A percentile compares a stretch with the other conserved stretches of the same genome.
phyloP scores from a whole-genome alignment of 495 filamentous ascomycete species.

The Cairneyella variabilis region DNA sequence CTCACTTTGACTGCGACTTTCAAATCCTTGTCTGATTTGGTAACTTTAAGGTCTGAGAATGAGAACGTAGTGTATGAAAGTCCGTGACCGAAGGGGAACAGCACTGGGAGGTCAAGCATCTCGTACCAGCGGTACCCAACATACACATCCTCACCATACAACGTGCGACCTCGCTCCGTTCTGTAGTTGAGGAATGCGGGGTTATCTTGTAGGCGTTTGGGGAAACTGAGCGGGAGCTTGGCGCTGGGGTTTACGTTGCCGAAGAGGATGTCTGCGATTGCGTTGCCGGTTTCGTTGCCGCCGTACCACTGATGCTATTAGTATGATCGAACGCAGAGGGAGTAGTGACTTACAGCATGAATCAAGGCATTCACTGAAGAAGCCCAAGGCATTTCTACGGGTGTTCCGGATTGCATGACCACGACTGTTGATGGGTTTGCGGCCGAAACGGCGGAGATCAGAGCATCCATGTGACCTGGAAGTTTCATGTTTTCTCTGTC shows the following conservation, averaged over 20 bases:
- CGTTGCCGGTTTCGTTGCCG: slow-evolving; percentile 63
- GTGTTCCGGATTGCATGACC: slow-evolving; percentile 56
- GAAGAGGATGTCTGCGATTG: slow-evolving; percentile 57
- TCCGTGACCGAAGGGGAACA: slow-evolving; percentile 76
- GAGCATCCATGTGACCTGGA: slow-evolving; percentile 47
- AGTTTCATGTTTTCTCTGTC: slow-evolving; percentile 40
- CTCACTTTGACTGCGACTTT: slow-evolving; percentile 60
- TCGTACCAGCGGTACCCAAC: slow-evolving; percentile 70
- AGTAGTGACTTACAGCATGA: neutral
- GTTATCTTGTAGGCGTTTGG: slow-evolving; percentile 63
- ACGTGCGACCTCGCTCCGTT: slow-evolving; percentile 30
- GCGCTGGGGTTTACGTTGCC: slow-evolving; percentile 63
- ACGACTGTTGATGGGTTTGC: slow-evolving; percentile 60
- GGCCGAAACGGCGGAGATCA: slow-evolving; percentile 53
- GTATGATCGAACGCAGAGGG: neutral
- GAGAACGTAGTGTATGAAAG: slow-evolving; percentile 75
- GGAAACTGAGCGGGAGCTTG: slow-evolving; percentile 68
- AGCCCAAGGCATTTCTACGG: slow-evolving; percentile 51
- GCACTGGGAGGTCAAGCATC: slow-evolving; percentile 60
- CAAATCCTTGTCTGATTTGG: slow-evolving; percentile 44
- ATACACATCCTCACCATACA: slow-evolving; percentile 70
- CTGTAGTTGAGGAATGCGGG: slow-evolving; percentile 72
- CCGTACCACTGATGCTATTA: slow-evolving; percentile 52
- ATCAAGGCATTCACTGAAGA: slow-evolving; percentile 49
- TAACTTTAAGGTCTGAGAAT: slow-evolving; percentile 53